Evolutionary conservation across 371 early-diverging fungal genomes (phyloP).

Genomic region (Mortierella sp.): DNA sequence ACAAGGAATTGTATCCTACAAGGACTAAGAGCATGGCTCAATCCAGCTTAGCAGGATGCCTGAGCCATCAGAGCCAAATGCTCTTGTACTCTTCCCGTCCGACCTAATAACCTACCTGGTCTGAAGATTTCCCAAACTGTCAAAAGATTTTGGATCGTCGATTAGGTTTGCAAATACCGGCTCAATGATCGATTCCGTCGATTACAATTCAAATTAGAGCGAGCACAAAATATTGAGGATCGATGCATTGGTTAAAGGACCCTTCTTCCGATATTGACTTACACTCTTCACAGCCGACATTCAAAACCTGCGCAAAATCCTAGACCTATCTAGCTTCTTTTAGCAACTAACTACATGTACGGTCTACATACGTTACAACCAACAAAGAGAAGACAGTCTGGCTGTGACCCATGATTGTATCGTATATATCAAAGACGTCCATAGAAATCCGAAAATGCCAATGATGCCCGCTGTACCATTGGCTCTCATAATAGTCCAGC

Average conservation of each 20-base stretch:
- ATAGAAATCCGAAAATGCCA: not conserved
- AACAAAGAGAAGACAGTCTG: not conserved
- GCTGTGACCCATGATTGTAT: not conserved
- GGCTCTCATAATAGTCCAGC: constrained; percentile 11
- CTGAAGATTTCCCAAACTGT: not conserved
- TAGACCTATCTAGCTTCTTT: not conserved
- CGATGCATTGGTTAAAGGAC: not conserved
- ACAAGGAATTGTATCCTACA: not conserved
- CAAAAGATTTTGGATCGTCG: not conserved
- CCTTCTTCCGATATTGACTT: not conserved
- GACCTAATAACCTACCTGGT: not conserved
- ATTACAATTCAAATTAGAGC: not conserved
- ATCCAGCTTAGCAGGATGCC: not conserved
- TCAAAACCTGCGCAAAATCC: not conserved
- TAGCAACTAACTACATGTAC: not conserved
- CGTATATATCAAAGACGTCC: not conserved
- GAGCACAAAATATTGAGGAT: not conserved
- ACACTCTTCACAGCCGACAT: not conserved
- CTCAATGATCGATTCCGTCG: not conserved
- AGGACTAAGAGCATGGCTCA: not conserved
- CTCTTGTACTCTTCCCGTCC: not conserved
- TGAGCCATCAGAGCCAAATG: not conserved
- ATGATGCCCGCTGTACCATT: constrained; percentile 20
- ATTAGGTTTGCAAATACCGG: constrained; percentile 11
- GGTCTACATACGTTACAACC: not conserved